Conservation (phyloP, 140 eudicot genomes). For the Bidens hawaiensis region DNA sequence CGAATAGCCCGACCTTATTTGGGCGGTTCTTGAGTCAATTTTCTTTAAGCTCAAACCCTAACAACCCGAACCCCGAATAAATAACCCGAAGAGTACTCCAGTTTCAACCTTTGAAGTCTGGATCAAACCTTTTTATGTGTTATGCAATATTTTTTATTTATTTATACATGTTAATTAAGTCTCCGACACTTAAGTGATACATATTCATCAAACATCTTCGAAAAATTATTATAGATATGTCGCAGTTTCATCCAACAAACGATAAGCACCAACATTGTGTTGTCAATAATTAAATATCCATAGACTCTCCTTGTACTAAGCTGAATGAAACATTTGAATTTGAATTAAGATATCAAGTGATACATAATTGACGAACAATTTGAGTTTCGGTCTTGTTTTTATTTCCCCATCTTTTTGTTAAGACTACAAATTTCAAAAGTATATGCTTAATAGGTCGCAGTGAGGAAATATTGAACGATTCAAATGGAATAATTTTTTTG, state of each 20-base stretch:
- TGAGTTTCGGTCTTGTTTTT: not conserved
- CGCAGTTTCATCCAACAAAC: not conserved
- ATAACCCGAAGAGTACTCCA: no score
- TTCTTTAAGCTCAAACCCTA: no score
- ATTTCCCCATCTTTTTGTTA: not conserved
- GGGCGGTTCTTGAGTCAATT: no score
- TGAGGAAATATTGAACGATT: not conserved
- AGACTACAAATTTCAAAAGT: conserved; percentile 6
- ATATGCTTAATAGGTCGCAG: not conserved
- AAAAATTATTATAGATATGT: no score
- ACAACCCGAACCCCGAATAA: no score
- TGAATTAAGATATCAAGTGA: not conserved
- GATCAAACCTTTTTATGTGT: no score
- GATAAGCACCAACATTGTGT: not conserved
- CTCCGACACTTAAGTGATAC: not conserved
- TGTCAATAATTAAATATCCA: not conserved
- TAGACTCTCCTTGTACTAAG: not conserved
- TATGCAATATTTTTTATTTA: no score
- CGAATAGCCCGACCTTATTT: no score
- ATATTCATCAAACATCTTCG: not conserved
- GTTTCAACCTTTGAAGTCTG: no score
- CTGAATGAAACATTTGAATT: not conserved
- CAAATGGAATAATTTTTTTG: not conserved
- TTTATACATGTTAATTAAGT: not conserved
- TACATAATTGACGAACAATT: not conserved